These are phyloP conservation scores for Pestalotiopsis sp. DNA, from an alignment of 2,329 filamentous ascomycete genomes.

Conservation along the genomic window DNA sequence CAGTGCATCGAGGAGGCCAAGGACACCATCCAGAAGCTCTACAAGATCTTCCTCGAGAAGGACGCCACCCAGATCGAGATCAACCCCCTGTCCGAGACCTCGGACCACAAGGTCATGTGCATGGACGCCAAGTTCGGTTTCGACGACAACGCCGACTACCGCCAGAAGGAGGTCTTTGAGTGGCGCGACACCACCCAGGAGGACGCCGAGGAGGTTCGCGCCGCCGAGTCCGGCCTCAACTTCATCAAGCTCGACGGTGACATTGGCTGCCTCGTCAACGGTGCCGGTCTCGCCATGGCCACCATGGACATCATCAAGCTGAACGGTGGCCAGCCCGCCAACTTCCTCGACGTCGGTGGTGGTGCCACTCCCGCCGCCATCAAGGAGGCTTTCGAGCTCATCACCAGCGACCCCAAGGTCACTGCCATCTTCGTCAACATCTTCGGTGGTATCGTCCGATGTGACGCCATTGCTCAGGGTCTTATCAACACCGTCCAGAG, in stretches of 20 bases:
- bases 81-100: constrained; percentile 97
- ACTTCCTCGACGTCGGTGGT: constrained; percentile 98
- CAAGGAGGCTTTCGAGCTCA: constrained; percentile 96
- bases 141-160: constrained; percentile 98
- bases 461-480: constrained; percentile 95
- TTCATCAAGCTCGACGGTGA: constrained; percentile 99
- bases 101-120: constrained; percentile 95
- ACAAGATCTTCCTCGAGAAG: constrained; percentile 98
- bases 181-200: constrained; percentile 96
- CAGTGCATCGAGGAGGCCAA: constrained; percentile 96
- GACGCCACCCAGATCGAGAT: constrained; percentile 99
- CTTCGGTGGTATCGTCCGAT: constrained; percentile 97
- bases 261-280: constrained; percentile 98
- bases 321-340: constrained; percentile 92
- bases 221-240: constrained; percentile 92
- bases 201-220: constrained; percentile 96
- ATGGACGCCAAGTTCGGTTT: constrained; percentile 99
- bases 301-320: constrained; percentile 99
- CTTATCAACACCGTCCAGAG: constrained; percentile 92
- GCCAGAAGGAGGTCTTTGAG: constrained; percentile 93
- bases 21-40: constrained; percentile 97
- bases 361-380: constrained; percentile 97
- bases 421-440: constrained; percentile 99
- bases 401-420: constrained; percentile 97
- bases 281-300: constrained; percentile 98